Conservation (phyloP, 805 yeast genomes). For the Saturnispora silvae region DNA sequence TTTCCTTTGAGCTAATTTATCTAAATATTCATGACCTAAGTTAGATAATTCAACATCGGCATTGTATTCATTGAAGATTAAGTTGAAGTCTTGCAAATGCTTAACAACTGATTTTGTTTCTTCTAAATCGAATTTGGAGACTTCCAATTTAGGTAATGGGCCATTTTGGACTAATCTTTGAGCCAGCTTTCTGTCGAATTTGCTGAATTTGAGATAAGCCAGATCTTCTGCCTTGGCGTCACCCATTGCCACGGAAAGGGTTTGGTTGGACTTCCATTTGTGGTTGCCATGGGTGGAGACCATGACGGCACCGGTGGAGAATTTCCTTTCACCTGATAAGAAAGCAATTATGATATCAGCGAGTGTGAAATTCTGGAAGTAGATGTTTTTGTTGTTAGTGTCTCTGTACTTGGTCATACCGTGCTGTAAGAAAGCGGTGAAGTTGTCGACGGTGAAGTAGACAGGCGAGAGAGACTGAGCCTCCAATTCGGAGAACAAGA, state of each 20-base stretch:
- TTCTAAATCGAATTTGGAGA: conserved; percentile 33
- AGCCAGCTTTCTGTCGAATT: conserved; percentile 49
- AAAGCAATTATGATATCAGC: conserved; percentile 45
- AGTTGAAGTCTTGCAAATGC: conserved; percentile 31
- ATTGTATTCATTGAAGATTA: conserved; percentile 27
- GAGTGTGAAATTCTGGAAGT: conserved; percentile 52
- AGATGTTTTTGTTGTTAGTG: conserved; percentile 43
- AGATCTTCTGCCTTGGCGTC: conserved; percentile 38
- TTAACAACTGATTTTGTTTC: conserved; percentile 36
- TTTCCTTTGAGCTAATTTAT: conserved; percentile 35
- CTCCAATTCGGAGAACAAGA: conserved; percentile 45
- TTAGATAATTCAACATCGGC: conserved; percentile 18
- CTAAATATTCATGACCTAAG: conserved; percentile 16
- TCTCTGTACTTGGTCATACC: conserved; percentile 53
- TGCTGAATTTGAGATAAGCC: conserved; percentile 50
- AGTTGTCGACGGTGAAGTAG: conserved; percentile 61
- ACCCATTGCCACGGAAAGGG: conserved; percentile 42
- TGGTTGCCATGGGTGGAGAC: conserved; percentile 51
- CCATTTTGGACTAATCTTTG: conserved; percentile 29
- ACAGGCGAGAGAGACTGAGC: conserved; percentile 45
- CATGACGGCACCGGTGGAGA: conserved; percentile 54
- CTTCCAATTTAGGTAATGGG: conserved; percentile 25
- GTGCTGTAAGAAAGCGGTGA: conserved; percentile 48
- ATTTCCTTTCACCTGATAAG: conserved; percentile 40
- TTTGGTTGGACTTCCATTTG: conserved; percentile 43